These are phyloP conservation scores for Cyclocybe aegerita DNA, from an alignment of 768 basidiomycete species.

Conservation along the genomic window DNA sequence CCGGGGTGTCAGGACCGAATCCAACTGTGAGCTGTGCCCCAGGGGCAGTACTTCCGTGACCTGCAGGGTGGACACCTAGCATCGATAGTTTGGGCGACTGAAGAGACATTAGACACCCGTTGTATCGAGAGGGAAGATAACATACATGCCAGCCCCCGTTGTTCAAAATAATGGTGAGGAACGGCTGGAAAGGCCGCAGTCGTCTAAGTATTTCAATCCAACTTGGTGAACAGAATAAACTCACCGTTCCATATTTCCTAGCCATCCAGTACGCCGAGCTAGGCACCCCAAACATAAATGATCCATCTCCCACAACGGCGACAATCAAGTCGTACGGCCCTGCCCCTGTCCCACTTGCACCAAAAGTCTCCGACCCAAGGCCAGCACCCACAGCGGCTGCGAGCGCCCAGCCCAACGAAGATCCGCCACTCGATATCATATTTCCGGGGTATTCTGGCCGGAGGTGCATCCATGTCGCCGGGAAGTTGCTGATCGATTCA, in stretches of 20 bases:
- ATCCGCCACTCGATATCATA: constrained; percentile 58
- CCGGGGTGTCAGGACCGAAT: constrained; percentile 62
- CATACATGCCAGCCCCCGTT: constrained; percentile 69
- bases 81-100: constrained; percentile 64
- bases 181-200: constrained; percentile 48
- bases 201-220: not conserved
- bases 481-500: constrained; percentile 62
- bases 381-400: constrained; percentile 63
- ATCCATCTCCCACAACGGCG: constrained; percentile 68
- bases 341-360: constrained; percentile 9
- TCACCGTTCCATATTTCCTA: constrained; percentile 61
- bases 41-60: constrained; percentile 45
- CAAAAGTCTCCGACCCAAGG: constrained; percentile 36
- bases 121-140: not conserved
- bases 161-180: constrained; percentile 68
- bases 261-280: constrained; percentile 75
- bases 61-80: constrained; percentile 62
- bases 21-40: constrained; percentile 58
- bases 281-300: constrained; percentile 66
- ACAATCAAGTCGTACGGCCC: constrained; percentile 52
- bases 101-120: not conserved
- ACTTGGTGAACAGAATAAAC: constrained; percentile 12
- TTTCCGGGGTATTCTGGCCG: constrained; percentile 49
- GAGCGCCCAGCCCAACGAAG: constrained; percentile 67
- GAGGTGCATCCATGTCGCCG: constrained; percentile 57